Evolutionary conservation across 2,329 filamentous ascomycete species (phyloP).

Genomic region (Cladosporium sphaerospermum): DNA sequence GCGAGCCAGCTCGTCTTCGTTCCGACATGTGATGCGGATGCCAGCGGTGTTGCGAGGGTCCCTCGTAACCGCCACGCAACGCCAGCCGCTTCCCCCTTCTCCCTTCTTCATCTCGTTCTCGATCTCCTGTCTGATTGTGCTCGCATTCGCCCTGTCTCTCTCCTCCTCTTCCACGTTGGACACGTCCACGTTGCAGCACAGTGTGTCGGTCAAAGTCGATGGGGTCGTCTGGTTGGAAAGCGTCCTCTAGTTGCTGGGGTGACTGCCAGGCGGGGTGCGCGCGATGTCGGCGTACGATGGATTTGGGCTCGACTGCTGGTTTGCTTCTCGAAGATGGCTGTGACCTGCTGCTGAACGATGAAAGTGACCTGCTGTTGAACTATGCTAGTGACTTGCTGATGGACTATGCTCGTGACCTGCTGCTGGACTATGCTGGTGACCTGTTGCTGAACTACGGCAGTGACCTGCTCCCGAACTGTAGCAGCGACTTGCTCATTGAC

Average conservation of each 20-base stretch:
- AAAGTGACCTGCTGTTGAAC: conserved; percentile 7
- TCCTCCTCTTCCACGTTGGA: background rate
- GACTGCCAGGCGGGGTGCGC: conserved; percentile 3
- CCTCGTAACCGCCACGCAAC: background rate
- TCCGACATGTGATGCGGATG: conserved; percentile 3
- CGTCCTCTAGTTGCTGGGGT: conserved; percentile 1
- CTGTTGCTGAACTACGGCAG: no score
- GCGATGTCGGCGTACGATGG: background rate
- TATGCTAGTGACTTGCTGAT: background rate
- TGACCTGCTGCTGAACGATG: background rate
- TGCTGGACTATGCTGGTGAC: no score
- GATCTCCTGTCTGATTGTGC: background rate
- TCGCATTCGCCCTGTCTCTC: background rate
- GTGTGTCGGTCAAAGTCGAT: conserved; percentile 1
- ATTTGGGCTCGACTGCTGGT: no score
- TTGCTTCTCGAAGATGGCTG: no score
- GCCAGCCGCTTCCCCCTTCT: background rate
- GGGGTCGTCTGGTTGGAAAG: background rate
- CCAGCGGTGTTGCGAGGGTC: background rate
- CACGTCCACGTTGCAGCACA: conserved; percentile 10
- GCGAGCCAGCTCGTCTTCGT: background rate
- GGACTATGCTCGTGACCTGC: no score
- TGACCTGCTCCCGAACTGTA: background rate
- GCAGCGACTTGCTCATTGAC: background rate
- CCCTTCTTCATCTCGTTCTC: conserved; percentile 9